Conservation (phyloP, 495 filamentous ascomycete genomes). For the Aspergillus incahuasiensis region DNA sequence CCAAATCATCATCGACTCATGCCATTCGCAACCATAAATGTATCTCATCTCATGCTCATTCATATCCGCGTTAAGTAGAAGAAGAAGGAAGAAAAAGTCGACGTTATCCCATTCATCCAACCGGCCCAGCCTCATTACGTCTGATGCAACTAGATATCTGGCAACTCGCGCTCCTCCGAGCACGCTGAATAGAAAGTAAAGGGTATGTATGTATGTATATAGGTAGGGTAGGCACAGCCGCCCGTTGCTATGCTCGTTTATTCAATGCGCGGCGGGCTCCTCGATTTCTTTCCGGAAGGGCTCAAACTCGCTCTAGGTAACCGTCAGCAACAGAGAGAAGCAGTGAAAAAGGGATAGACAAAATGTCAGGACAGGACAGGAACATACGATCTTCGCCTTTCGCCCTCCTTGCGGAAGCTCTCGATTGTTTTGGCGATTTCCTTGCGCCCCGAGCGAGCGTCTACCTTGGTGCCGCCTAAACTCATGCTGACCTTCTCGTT, state of each 20-base stretch:
- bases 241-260: constrained; percentile 14
- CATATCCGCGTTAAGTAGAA: neutral
- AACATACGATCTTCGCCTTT: constrained; percentile 70
- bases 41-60: neutral
- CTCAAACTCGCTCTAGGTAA: constrained; percentile 17
- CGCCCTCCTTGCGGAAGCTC: constrained; percentile 73
- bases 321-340: neutral
- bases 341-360: constrained; percentile 3
- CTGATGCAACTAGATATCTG: neutral
- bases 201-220: constrained; percentile 1
- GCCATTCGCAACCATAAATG: too few relatives aligned
- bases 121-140: neutral
- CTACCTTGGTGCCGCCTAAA: constrained; percentile 72
- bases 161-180: constrained; percentile 5
- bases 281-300: constrained; percentile 36
- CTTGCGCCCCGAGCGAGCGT: constrained; percentile 70
- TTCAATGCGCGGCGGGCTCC: constrained; percentile 44
- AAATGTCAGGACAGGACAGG: constrained; percentile 16
- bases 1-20: too few relatives aligned
- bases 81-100: too few relatives aligned
- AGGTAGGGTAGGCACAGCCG: neutral
- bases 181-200: neutral
- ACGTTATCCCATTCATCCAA: neutral
- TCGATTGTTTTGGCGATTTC: constrained; percentile 88
- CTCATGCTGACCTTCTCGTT: constrained; percentile 89